Evolutionary conservation across 441 rosid genomes (phyloP), one percentile per base, ranked within the genome.

Genomic region (Aleurites moluccanus): DNA sequence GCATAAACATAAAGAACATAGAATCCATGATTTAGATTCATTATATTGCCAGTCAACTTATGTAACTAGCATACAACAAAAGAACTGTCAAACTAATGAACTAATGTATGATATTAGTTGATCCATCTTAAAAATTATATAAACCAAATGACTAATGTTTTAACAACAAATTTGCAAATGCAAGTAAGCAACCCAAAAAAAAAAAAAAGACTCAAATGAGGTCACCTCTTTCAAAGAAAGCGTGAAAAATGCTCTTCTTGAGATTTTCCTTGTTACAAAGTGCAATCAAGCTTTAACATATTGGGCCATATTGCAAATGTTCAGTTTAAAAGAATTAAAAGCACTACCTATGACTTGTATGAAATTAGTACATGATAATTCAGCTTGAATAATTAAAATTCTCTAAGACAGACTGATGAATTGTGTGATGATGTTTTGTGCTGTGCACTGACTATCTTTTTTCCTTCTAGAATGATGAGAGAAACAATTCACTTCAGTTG

Each of bases 401-500:
- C 71, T 75, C 21, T 16, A 35, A 3, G 70, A 23, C 23, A 38
- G 56, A 13, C 63, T 15, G 52, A 10, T 47, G 52, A 47, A 47
- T 47, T 47, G 15, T 18, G 14, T 69, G 62, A n/a, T 73, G 66
- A 27, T 49, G 60, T 42, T 21, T 56, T n/a, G 35, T 75, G 57
- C 49, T 74, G 30, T 33, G 28, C 9, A 63, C 30, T 82, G 64
- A 85, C 79, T 61, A 72, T 75, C 50, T 64, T 77, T 73, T 73
- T 72, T 64, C 66, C 45, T 75, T 80, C 45, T 83, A 93, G 99
- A 90, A 87, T 75, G 88, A 83, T 69, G 84, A 73, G 78, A 88
- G 79, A 82, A 91, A 86, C 81, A 82, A 52, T 77, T 88, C 96
- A 40, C 92, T 93, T 53, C 87, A 87, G 69, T 56, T 89, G 79